A percentile compares a stretch with the other conserved stretches of the same genome.
Conservation (phyloP, 2,329 filamentous ascomycete species). For the Exserohilum rostratum region DNA sequence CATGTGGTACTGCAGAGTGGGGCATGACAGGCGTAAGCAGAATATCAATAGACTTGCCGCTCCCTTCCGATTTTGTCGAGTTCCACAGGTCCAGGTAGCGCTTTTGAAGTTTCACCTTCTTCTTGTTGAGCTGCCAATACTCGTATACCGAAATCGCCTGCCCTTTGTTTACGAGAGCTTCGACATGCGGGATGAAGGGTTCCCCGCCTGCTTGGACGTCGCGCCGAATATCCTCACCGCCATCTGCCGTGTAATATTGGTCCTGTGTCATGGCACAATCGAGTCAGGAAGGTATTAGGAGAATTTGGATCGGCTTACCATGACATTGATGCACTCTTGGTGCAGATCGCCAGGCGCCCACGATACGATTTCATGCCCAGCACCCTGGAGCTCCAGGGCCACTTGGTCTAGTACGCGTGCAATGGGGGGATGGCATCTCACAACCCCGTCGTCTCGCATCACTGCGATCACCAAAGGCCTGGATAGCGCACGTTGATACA, state of each 20-base stretch:
- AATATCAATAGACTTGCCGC: constrained; percentile 60
- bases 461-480: constrained; percentile 58
- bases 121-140: constrained; percentile 71
- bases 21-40: constrained; percentile 66
- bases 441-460: constrained; percentile 60
- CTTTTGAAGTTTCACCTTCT: constrained; percentile 61
- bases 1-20: constrained; percentile 61
- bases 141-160: constrained; percentile 65
- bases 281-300: neutral
- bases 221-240: constrained; percentile 65
- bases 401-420: constrained; percentile 53
- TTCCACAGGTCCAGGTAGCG: constrained; percentile 67
- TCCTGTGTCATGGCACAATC: constrained; percentile 51
- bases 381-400: constrained; percentile 47
- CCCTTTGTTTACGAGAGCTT: constrained; percentile 58
- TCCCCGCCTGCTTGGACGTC: constrained; percentile 63
- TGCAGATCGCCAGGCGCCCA: constrained; percentile 61
- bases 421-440: constrained; percentile 62
- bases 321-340: constrained; percentile 61
- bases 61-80: constrained; percentile 48
- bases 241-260: constrained; percentile 66
- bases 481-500: constrained; percentile 51
- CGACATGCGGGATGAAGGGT: constrained; percentile 57
- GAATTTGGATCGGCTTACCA: constrained; percentile 47
- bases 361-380: constrained; percentile 61